Evolutionary conservation across 1,139 yeast genomes (phyloP).

Genomic region (Geotrichum reessii): DNA sequence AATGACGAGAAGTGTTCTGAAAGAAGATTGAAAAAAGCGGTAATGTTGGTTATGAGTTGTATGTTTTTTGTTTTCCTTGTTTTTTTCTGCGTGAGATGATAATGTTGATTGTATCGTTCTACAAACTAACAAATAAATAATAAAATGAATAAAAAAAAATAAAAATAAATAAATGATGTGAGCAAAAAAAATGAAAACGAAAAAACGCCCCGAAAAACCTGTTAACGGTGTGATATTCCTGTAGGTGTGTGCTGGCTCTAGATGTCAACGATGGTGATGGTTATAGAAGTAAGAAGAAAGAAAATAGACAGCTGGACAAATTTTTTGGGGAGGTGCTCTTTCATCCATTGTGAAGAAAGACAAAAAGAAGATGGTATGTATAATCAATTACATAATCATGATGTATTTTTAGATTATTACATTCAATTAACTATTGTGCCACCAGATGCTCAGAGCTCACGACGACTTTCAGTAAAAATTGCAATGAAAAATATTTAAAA

Average conservation of each 20-base stretch:
- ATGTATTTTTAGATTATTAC: not conserved
- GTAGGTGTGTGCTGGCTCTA: not conserved
- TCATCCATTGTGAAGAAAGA: no score
- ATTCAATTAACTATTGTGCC: no score
- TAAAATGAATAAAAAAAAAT: no score
- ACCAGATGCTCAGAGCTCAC: no score
- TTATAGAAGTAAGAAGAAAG: not conserved
- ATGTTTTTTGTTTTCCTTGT: not conserved
- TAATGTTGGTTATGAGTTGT: not conserved
- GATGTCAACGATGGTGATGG: not conserved
- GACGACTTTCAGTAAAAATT: no score
- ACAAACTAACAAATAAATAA: not conserved
- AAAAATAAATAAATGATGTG: not conserved
- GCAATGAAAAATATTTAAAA: no score
- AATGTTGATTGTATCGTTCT: not conserved
- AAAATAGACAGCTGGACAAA: not conserved
- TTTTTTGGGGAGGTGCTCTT: no score
- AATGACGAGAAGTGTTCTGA: not conserved
- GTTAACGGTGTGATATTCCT: not conserved
- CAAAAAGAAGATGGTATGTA: not conserved
- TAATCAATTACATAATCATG: not conserved
- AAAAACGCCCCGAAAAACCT: not conserved
- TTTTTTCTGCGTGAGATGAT: not conserved
- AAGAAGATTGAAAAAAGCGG: not conserved
- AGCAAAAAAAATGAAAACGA: no score